Base-by-base conservation (phyloP, 257 asterid species). In the Solanum corneliomulleri region DNA sequence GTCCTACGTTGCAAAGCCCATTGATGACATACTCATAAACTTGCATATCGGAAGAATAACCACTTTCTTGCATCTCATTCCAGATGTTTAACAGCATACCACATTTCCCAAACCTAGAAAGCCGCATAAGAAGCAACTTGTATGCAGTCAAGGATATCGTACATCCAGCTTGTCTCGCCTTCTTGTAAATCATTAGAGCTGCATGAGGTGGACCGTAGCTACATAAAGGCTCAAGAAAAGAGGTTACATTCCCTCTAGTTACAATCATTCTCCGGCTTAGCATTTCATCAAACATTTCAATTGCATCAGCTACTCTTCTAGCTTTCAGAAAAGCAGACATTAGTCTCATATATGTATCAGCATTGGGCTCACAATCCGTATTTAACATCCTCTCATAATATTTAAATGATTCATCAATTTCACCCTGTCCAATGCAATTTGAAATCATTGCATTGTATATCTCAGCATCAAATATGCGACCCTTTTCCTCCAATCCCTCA, bases 131-230 rank as follows among this genome's bases (percentile, higher is more conserved):
- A 92, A 97, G 89, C 87, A 94, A 89, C 90, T 95, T 97, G 89
- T 94, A 97, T 9, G 95, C 93, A 6, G 89, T 90, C 85, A 92
- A 25, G 3, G 99, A 97, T 88, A 95, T 90, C 85, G 58, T 88
- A 77, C 98, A 94, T 71, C 97, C 97, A 41, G 91, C 92, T 89
- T 95, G 93, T 89, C 91, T 93, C 6, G 98, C 98, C 90, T 93
- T 94, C 89, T 94, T 93, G 75, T 97, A 94, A 62, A 97, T 89
- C 94, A 92, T 88, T 91, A 97, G 81, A 20, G 98, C 98, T 83
- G 99, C 98, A 86, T 97, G 93, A 52, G 99, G 99, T 35, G 98
- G 99, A 56, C 99, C 99, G 39, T 97, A 94, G 87, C 95, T 84
- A 85, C 98, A 95, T 92, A 96, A 78, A 68, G 95, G 95, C 82